A percentile compares a stretch with the other conserved stretches of the same genome.
Conservation (phyloP, 2,329 filamentous ascomycete genomes). For the Beauveria australis region DNA sequence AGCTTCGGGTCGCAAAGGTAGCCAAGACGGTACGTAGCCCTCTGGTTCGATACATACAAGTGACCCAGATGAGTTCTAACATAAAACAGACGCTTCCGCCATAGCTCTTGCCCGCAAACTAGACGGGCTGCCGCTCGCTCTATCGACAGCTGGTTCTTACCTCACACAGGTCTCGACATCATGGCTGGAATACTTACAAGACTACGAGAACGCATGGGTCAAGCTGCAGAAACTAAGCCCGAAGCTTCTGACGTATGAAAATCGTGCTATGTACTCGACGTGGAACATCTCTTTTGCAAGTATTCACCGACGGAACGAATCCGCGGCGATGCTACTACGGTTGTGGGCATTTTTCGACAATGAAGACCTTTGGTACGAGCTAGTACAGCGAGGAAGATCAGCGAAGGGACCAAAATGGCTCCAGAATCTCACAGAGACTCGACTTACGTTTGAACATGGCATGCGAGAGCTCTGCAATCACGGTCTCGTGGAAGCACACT, state of each 20-base stretch:
- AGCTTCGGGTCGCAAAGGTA: constrained; percentile 18
- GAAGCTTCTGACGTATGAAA: constrained; percentile 20
- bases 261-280: constrained; percentile 26
- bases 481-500: constrained; percentile 15
- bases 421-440: constrained; percentile 14
- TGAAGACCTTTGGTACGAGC: constrained; percentile 35
- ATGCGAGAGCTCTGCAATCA: constrained; percentile 23
- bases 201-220: constrained; percentile 31
- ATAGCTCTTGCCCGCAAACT: constrained; percentile 18
- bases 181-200: constrained; percentile 29
- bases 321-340: constrained; percentile 27
- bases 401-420: constrained; percentile 17
- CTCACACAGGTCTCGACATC: constrained; percentile 28
- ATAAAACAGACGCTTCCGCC: constrained; percentile 22
- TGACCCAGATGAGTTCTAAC: not conserved
- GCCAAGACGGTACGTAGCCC: constrained; percentile 19
- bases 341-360: constrained; percentile 36
- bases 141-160: constrained; percentile 37
- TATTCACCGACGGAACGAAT: constrained; percentile 22
- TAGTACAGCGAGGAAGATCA: constrained; percentile 20
- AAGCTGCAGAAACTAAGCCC: constrained; percentile 23
- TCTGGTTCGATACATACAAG: not conserved
- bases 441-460: constrained; percentile 19
- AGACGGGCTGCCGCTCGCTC: constrained; percentile 37
- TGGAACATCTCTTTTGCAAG: constrained; percentile 31